Evolutionary conservation across 495 filamentous ascomycete species (phyloP), one percentile per base, ranked within the genome.

Genomic region (Evernia prunastri): DNA sequence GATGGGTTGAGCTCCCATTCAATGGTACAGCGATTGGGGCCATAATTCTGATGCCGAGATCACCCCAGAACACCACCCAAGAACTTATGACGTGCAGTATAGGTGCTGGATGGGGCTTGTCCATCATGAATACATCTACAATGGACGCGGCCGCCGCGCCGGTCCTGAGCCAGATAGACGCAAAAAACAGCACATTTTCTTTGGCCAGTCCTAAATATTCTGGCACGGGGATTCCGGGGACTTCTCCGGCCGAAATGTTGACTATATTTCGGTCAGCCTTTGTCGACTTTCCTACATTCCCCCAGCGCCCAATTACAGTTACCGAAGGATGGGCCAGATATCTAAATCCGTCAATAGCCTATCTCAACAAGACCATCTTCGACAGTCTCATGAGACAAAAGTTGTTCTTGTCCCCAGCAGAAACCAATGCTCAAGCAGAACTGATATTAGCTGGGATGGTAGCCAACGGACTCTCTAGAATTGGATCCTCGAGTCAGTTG

Each of bases 381-480:
- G 23, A 66, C 43, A n/a, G n/a, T 29, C 17, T 63, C 11, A 57
- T 66, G 59, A 29, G 8, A 25, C n/a, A 11, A 6, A 4, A 13
- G 27, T 40, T n/a, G 9, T 18, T 29, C 17, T 18, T 6, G 9
- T 29, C 20, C 20, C 5, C 31, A 59, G 2, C n/a, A 59, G 3
- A 1, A 25, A 1, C 18, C 18, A 0, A 6, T 23, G 8, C 10
- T 15, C 31, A 31, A 3, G n/a, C 39, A 27, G 17, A 6, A 8
- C 17, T 47, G 40, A n/a, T 35, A 17, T 20, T 58, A n/a, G 7
- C 54, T 5, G 25, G 8, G 7, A 20, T 68, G 17, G 25, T 68
- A 17, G 36, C 63, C 33, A 68, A 65, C 31, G 66, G 66, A 6
- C 63, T 68, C 20, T 36, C 58, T n/a, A 59, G 66, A 25, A 58